Evolutionary conservation across 495 filamentous ascomycete species (phyloP), one percentile per base, ranked within the genome.

Genomic region (Hapsidospora chrysogenum): DNA sequence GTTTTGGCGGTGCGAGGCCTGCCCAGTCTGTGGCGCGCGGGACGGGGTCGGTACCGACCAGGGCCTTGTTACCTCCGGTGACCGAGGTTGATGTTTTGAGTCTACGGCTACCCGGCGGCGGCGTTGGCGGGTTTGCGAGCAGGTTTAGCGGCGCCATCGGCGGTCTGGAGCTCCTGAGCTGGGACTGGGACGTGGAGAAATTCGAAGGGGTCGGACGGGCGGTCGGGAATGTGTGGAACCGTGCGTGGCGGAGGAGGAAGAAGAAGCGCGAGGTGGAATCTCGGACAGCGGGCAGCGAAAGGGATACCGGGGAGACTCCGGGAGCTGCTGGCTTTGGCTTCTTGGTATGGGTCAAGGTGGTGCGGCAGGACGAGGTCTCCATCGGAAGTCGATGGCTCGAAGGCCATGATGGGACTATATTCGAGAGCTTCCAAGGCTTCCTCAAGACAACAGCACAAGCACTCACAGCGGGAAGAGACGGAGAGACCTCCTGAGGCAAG

Each of bases 341-440:
- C 40, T 59, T 56, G 34, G 41, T 74, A 13, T 17, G 29, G 1
- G 41, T 56, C 17, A 35, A 37, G 15, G 34, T 35, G 9, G 22
- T 9, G 3, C n/a, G 21, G 8, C 6, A 26, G 23, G 22, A 22
- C 3, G 35, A 38, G 7, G 40, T 41, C 41, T 31, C 17, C 47
- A 53, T 78, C 10, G 30, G 52, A 9, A 49, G 83, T 1, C 52
- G 76, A 25, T 86, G 82, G 81, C 46, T 74, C 20, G 68, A 68
- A 42, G 82, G 82, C 5, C 54, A 43, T 3, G 78, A 87, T 37
- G 52, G 52, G 7, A 72, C 79, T 10, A 41, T 85, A 9, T 85
- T 82, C 49, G 79, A 84, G 51, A 85, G 80, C 48, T 81, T 87
- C 42, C 80, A 76, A 42, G 80, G 79, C 2, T 76, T 83, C 72